phyloP scores from a whole-genome alignment of 768 basidiomycete genomes.

The Russula vinacea region DNA sequence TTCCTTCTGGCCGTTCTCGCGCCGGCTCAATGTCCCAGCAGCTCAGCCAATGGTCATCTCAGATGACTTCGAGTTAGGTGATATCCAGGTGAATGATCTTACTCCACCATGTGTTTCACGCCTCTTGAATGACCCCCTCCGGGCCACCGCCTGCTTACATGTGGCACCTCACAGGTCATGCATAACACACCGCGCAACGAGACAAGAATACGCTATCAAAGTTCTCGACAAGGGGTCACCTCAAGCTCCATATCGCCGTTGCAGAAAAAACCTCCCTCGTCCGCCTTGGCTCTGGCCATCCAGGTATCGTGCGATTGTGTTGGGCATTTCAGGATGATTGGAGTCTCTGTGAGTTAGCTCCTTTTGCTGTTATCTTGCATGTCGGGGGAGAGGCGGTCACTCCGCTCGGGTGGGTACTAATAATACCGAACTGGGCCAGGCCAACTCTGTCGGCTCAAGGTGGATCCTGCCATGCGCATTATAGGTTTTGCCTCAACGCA shows the following conservation, averaged over 20 bases:
- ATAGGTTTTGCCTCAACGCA: neutral
- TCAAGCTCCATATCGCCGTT: slow-evolving; percentile 68
- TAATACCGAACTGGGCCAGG: neutral
- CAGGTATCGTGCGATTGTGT: slow-evolving; percentile 75
- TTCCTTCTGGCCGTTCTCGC: slow-evolving; percentile 31
- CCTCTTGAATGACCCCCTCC: neutral
- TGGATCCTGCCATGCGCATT: neutral
- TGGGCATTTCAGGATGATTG: slow-evolving; percentile 84
- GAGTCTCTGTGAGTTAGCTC: slow-evolving; percentile 65
- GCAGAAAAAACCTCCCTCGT: slow-evolving; percentile 79
- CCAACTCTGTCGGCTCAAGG: neutral
- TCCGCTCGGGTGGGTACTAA: neutral
- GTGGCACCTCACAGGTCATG: slow-evolving; percentile 48
- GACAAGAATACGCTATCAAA: slow-evolving; percentile 72
- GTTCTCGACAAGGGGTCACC: slow-evolving; percentile 80
- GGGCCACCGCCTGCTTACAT: slow-evolving; percentile 18
- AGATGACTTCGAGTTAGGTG: slow-evolving; percentile 71
- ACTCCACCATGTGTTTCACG: slow-evolving; percentile 61
- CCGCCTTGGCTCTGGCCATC: slow-evolving; percentile 61
- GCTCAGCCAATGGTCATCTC: slow-evolving; percentile 45
- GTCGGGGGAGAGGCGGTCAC: neutral
- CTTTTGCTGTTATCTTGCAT: neutral
- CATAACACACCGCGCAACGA: slow-evolving; percentile 52
- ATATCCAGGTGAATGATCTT: slow-evolving; percentile 76
- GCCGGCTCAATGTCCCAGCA: slow-evolving; percentile 40